Conservation (phyloP, 2,329 filamentous ascomycete genomes). For the Conoideocrella luteorostrata region DNA sequence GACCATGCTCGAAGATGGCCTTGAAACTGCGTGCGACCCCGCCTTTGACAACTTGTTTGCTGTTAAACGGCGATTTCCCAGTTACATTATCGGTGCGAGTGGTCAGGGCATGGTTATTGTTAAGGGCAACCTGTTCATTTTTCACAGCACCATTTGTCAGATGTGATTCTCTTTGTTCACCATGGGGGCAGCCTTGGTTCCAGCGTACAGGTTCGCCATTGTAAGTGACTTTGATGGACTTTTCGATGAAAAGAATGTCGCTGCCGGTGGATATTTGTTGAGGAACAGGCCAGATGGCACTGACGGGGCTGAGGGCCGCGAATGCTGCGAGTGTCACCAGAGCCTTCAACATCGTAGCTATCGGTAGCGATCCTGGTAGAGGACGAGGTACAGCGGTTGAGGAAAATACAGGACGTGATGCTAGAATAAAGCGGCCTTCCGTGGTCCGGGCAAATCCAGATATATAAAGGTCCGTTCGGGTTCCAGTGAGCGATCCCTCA, state of each 20-base stretch:
- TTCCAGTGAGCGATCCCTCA: too few species aligned
- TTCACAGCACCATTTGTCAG: background rate
- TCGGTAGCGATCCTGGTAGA: background rate
- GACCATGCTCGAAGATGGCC: slow-evolving; percentile 59
- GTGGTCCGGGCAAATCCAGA: too few species aligned
- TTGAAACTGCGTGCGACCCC: slow-evolving; percentile 54
- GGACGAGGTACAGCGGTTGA: too few species aligned
- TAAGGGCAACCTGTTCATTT: background rate
- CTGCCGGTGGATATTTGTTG: slow-evolving; percentile 44
- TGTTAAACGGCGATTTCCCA: slow-evolving; percentile 37
- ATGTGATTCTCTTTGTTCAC: slow-evolving; percentile 20
- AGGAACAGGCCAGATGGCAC: slow-evolving; percentile 55
- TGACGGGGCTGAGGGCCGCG: slow-evolving; percentile 29
- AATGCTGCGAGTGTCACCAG: slow-evolving; percentile 31
- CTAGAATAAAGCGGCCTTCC: too few species aligned
- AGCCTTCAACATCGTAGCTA: background rate
- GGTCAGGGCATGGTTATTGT: background rate
- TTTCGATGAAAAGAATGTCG: slow-evolving; percentile 46
- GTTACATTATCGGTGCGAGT: slow-evolving; percentile 33
- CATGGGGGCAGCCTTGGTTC: slow-evolving; percentile 15
- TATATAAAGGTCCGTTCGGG: too few species aligned
- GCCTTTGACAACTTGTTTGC: slow-evolving; percentile 47
- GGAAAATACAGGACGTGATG: background rate
- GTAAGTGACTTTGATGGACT: slow-evolving; percentile 48
- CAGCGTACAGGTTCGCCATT: slow-evolving; percentile 36